These are phyloP conservation scores for Prunus dulcis DNA, from an alignment of 306 rosid genomes.

Conservation along the genomic window DNA sequence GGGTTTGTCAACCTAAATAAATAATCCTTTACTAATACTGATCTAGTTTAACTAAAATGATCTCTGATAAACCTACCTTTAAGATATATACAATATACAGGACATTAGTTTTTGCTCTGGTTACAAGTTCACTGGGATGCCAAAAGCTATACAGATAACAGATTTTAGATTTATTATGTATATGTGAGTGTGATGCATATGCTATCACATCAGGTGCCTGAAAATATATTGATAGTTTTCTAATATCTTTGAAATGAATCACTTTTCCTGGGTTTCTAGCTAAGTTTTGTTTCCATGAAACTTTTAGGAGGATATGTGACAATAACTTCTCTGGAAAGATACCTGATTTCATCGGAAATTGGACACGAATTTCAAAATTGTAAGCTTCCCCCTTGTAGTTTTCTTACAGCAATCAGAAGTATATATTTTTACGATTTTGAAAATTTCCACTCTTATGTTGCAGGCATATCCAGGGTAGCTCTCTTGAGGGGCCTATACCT, in stretches of 20 bases:
- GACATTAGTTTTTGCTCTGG: too few species aligned
- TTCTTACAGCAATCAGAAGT: constrained; percentile 19
- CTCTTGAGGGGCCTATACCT: constrained; percentile 89
- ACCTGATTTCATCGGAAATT: constrained; percentile 74
- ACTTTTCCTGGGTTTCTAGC: not conserved
- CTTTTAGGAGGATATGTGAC: constrained; percentile 78
- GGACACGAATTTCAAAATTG: constrained; percentile 66
- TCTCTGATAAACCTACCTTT: not conserved
- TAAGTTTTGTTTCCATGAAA: constrained; percentile 20
- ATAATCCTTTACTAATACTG: not conserved
- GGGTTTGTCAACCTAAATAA: constrained; percentile 5
- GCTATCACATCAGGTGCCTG: not conserved
- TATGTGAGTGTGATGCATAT: not conserved
- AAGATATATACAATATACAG: too few species aligned
- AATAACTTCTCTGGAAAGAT: constrained; percentile 71
- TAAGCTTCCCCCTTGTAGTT: constrained; percentile 39
- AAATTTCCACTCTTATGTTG: constrained; percentile 15
- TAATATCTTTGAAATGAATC: not conserved
- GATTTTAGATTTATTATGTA: not conserved
- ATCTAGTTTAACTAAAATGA: not conserved
- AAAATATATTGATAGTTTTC: not conserved
- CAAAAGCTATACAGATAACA: not conserved
- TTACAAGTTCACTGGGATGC: too few species aligned
- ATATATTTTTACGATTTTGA: not conserved
- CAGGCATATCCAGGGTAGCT: constrained; percentile 79